Percentiles rank a stretch among this genome's conserved stretches.
Conservation (phyloP, 345 rosid genomes). For the Corchorus capsularis region DNA sequence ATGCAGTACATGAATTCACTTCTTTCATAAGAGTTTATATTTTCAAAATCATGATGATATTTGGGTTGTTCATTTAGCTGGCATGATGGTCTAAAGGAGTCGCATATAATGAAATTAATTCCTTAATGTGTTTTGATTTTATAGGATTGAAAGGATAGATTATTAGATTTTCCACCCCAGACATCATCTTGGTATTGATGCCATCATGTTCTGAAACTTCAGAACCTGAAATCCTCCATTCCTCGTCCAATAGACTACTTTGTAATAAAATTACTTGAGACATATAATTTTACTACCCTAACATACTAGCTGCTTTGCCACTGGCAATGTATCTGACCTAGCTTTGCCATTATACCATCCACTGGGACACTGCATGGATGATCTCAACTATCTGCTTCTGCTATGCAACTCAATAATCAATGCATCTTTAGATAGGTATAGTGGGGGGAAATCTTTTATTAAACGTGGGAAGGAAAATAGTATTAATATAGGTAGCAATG, state of each 20-base stretch:
- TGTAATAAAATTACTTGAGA: neutral
- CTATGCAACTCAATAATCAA: neutral
- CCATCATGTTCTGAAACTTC: neutral
- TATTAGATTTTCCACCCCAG: neutral
- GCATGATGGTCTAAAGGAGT: neutral
- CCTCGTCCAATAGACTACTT: neutral
- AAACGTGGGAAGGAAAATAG: neutral
- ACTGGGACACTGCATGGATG: neutral
- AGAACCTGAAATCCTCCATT: neutral
- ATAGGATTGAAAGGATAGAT: neutral
- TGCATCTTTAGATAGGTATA: neutral
- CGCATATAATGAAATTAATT: neutral
- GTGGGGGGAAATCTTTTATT: neutral
- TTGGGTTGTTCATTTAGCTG: slow-evolving; percentile 4
- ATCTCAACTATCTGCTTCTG: neutral
- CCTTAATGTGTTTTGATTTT: neutral
- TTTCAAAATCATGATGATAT: slow-evolving; percentile 1
- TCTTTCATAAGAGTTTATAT: slow-evolving; percentile 4
- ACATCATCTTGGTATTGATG: neutral
- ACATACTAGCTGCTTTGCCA: slow-evolving; percentile 1
- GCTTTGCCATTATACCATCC: neutral
- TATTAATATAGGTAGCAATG: neutral
- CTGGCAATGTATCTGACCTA: neutral
- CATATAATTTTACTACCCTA: neutral
- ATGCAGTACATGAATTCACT: neutral